A percentile compares a stretch with the other conserved stretches of the same genome.
Conservation (phyloP, 371 early-diverging fungal species). For the Actinomucor elegans region DNA sequence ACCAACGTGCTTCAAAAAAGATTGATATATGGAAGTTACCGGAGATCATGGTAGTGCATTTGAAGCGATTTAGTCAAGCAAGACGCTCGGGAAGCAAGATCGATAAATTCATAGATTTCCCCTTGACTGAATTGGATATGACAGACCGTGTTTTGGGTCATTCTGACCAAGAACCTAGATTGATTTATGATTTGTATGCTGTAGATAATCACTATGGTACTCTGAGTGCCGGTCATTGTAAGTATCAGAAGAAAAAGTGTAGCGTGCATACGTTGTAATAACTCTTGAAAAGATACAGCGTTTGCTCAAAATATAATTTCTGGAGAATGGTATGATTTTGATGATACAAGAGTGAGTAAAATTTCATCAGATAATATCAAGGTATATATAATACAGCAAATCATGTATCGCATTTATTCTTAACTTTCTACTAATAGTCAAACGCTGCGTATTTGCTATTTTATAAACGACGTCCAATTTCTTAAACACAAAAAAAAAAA, state of each 20-base stretch:
- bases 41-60: slow-evolving; percentile 56
- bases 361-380: slow-evolving; percentile 54
- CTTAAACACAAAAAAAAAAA: background rate
- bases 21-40: slow-evolving; percentile 61
- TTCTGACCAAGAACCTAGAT: slow-evolving; percentile 12
- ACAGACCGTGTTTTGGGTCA: slow-evolving; percentile 24
- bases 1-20: slow-evolving; percentile 54
- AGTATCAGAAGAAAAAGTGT: slow-evolving; percentile 27
- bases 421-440: slow-evolving; percentile 18
- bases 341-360: slow-evolving; percentile 77
- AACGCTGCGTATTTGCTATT: slow-evolving; percentile 75
- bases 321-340: slow-evolving; percentile 82
- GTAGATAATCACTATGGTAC: slow-evolving; percentile 93
- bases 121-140: slow-evolving; percentile 44
- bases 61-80: slow-evolving; percentile 68
- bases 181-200: slow-evolving; percentile 84
- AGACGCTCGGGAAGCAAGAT: slow-evolving; percentile 63
- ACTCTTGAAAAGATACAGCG: slow-evolving; percentile 70
- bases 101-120: slow-evolving; percentile 65
- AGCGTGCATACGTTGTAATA: slow-evolving; percentile 7
- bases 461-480: slow-evolving; percentile 29
- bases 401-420: background rate
- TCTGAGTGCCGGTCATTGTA: slow-evolving; percentile 90
- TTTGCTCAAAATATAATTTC: slow-evolving; percentile 75
- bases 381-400: slow-evolving; percentile 40